These are phyloP conservation scores for Saccharomycopsis phalli DNA, from an alignment of 1,139 yeast genomes.

Conservation along the genomic window DNA sequence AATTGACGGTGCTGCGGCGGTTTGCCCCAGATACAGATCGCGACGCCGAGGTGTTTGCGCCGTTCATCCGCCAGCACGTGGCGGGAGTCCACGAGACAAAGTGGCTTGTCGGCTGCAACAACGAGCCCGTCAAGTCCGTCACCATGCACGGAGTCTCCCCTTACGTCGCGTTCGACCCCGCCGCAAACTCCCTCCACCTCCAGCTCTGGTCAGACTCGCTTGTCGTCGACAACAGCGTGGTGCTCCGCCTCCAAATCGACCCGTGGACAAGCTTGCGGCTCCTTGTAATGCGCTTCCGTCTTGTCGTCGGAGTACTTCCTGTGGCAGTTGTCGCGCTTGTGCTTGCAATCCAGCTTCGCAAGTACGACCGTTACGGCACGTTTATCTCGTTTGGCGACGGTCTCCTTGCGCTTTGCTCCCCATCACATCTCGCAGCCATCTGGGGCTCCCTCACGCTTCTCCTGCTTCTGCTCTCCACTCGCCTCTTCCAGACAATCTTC, in stretches of 20 bases:
- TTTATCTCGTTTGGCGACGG: conserved; percentile 48
- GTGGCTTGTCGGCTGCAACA: conserved; percentile 51
- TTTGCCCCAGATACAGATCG: conserved; percentile 17
- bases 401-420: conserved; percentile 29
- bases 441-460: conserved; percentile 26
- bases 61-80: conserved; percentile 60
- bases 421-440: conserved; percentile 24
- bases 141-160: conserved; percentile 74
- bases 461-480: conserved; percentile 33
- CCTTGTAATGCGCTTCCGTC: conserved; percentile 53
- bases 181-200: conserved; percentile 26
- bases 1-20: conserved; percentile 25
- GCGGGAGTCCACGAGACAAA: conserved; percentile 62
- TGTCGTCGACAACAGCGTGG: conserved; percentile 19
- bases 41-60: conserved; percentile 34
- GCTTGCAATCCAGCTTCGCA: conserved; percentile 38
- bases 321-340: conserved; percentile 39
- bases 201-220: conserved; percentile 30
- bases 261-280: conserved; percentile 36
- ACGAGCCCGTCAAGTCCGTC: conserved; percentile 30
- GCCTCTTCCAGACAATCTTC: conserved; percentile 26
- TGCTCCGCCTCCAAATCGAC: conserved; percentile 28
- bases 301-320: conserved; percentile 53
- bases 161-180: conserved; percentile 46
- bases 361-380: conserved; percentile 31